A percentile compares a stretch with the other conserved stretches of the same genome.
These are phyloP conservation scores for Scleroderma bovista DNA, from an alignment of 768 basidiomycete genomes.

Conservation along the genomic window DNA sequence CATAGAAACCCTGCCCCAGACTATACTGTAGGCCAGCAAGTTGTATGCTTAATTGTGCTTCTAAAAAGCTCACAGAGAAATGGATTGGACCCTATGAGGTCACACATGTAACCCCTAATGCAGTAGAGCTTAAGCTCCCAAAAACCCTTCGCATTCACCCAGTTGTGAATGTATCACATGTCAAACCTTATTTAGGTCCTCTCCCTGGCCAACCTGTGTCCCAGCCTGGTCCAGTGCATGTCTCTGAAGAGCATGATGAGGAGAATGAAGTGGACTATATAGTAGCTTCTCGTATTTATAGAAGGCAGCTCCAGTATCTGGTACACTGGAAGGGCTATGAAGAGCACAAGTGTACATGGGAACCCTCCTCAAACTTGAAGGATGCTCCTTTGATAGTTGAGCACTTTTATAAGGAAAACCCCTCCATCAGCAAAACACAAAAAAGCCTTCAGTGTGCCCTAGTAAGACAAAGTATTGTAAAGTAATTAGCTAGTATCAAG, in stretches of 20 bases:
- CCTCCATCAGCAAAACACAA: too few species aligned
- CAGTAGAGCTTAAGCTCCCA: neutral
- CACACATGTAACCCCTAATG: slow-evolving; percentile 8
- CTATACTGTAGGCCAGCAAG: neutral
- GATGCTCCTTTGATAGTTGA: too few species aligned
- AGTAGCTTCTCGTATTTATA: neutral
- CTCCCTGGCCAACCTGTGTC: neutral
- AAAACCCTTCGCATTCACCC: neutral
- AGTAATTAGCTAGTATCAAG: too few species aligned
- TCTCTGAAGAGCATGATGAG: neutral
- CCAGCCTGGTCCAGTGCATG: neutral
- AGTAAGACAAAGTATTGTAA: too few species aligned
- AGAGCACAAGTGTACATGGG: neutral
- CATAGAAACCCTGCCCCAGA: neutral
- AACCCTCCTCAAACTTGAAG: too few species aligned
- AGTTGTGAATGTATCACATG: neutral
- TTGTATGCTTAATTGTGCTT: slow-evolving; percentile 7
- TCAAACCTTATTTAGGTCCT: neutral
- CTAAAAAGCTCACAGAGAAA: slow-evolving; percentile 17
- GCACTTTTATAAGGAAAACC: too few species aligned
- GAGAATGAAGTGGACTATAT: neutral
- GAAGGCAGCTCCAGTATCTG: neutral
- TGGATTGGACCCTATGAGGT: slow-evolving; percentile 19
- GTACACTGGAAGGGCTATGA: neutral
- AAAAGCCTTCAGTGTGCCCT: too few species aligned